Base-by-base conservation (phyloP, 116 monocot species). In the Zostera marina region DNA sequence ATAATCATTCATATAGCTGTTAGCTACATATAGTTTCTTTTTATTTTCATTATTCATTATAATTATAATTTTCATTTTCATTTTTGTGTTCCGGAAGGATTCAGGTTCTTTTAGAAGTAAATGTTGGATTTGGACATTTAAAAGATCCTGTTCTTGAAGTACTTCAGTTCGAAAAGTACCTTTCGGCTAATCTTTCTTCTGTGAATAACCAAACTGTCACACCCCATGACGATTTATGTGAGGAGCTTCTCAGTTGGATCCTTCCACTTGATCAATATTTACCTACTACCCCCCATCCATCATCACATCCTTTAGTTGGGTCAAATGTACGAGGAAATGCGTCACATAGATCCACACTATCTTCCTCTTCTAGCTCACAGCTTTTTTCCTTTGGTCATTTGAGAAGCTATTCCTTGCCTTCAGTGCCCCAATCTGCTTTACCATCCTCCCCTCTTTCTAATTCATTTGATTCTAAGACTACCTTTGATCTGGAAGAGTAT, bases 31-130 rank as follows among this genome's bases (percentile, higher is more conserved):
- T 51, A 8, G 16, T 0, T 19, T 13, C 16, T 51, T 51, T 15
- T 9, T 5, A 51, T 51, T 51, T 19, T 7, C 21, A 8, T 51
- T 19, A 51, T 21, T 41, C 41, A 58, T 41, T 41, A 9, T 41
- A 16, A 15, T 14, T 17, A 16, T 39, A 14, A 39, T 32, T 65
- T 78, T 41, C 41, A 15, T 14, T 17, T 41, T 39, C 40, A 39
- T 32, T 65, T 78, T 72, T 66, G 21, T 72, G 59, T 76, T 61
- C 63, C 83, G 85, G 70, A 98, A 86, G 82, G 74, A 75, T 83
- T 78, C 98, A 98, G 98, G 83, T 98, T 66, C 76, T 83, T 78
- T 81, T 98, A 76, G 70, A 79, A 74, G 86, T 83, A 41, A 89
- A 78, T 80, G 73, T 90, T 72, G 98, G 76, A 73, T 49, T 67